A percentile compares a stretch with the other conserved stretches of the same genome.
These are phyloP conservation scores for Candida silvicultrix DNA, from an alignment of 805 yeast genomes.

Conservation along the genomic window DNA sequence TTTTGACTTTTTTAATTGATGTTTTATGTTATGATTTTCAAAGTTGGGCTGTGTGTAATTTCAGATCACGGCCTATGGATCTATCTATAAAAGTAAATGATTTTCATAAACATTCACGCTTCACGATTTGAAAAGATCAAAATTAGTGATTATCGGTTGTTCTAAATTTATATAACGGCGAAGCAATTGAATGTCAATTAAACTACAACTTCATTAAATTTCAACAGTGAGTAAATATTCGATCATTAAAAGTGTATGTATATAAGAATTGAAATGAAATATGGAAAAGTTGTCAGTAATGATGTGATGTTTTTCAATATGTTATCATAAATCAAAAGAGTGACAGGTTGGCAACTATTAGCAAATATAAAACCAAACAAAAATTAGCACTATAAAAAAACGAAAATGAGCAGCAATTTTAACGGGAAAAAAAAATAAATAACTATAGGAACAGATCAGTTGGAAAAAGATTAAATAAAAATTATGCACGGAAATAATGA, in stretches of 20 bases:
- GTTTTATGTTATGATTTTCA: not conserved
- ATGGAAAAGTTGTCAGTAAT: not conserved
- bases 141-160: too few relatives aligned
- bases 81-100: too few relatives aligned
- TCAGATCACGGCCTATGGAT: too few relatives aligned
- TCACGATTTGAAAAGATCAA: too few relatives aligned
- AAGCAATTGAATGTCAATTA: too few relatives aligned
- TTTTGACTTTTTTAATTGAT: not conserved
- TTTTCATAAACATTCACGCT: too few relatives aligned
- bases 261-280: not conserved
- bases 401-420: not conserved
- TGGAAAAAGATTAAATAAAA: too few relatives aligned
- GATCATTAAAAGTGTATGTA: not conserved
- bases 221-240: not conserved
- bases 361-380: not conserved
- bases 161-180: too few relatives aligned
- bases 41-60: not conserved
- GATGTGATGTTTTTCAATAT: too few relatives aligned
- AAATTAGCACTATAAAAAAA: not conserved
- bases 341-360: too few relatives aligned
- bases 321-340: too few relatives aligned
- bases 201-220: not conserved
- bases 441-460: not conserved
- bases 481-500: constrained; percentile 48
- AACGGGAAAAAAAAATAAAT: too few relatives aligned